Conservation (phyloP, 306 rosid species). For the Urtica urens region DNA sequence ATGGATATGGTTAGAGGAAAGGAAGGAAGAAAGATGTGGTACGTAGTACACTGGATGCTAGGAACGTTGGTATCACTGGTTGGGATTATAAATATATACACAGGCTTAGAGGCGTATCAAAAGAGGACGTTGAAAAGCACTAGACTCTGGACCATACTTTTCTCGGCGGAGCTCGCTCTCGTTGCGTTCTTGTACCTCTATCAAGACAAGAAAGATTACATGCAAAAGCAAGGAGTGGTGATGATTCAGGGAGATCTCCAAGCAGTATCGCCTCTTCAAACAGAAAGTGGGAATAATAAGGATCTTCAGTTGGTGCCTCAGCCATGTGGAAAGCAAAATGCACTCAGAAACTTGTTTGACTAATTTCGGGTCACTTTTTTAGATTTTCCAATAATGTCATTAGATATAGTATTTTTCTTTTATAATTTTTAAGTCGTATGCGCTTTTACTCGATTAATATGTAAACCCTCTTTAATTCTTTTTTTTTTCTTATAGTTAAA, state of each 20-base stretch:
- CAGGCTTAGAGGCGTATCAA: slow-evolving; percentile 67
- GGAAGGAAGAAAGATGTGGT: slow-evolving; percentile 72
- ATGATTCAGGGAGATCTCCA: slow-evolving; percentile 31
- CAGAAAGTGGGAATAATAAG: slow-evolving; percentile 30
- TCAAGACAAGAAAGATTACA: slow-evolving; percentile 75
- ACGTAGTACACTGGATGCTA: slow-evolving; percentile 69
- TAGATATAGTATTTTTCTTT: neutral
- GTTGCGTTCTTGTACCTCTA: slow-evolving; percentile 56
- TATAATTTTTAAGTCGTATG: slow-evolving; percentile 1
- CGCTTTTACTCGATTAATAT: too few relatives aligned
- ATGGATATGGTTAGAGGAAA: slow-evolving; percentile 56
- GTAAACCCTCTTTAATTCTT: neutral
- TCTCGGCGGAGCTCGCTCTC: slow-evolving; percentile 59
- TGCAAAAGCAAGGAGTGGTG: slow-evolving; percentile 73
- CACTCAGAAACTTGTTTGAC: slow-evolving; percentile 87
- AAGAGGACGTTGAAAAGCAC: slow-evolving; percentile 56
- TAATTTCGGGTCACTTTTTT: slow-evolving; percentile 11
- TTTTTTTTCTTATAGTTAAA: neutral
- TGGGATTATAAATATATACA: slow-evolving; percentile 76
- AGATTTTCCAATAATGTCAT: neutral
- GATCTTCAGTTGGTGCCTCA: slow-evolving; percentile 33
- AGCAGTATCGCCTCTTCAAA: slow-evolving; percentile 24
- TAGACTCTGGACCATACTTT: slow-evolving; percentile 64
- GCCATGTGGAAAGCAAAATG: slow-evolving; percentile 58
- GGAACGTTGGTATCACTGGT: slow-evolving; percentile 59